These are phyloP conservation scores for Verticillium isaacii DNA, from an alignment of 2,329 filamentous ascomycete genomes.

Conservation along the genomic window DNA sequence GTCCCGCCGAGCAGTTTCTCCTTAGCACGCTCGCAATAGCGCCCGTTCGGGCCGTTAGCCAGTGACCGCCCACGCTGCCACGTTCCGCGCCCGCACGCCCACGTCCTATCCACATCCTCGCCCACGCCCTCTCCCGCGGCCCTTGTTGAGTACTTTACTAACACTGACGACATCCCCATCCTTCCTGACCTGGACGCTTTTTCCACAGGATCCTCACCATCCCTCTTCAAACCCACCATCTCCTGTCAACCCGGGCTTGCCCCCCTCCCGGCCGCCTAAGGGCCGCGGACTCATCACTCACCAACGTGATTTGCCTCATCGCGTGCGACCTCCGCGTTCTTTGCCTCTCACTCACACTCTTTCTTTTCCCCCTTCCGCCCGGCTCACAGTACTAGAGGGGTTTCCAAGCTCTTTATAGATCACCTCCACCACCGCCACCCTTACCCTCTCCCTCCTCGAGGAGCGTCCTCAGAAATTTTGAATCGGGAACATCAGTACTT, in stretches of 20 bases:
- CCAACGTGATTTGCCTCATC: not conserved
- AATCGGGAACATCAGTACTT: too few relatives aligned
- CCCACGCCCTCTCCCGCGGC: not conserved
- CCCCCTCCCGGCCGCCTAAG: not conserved
- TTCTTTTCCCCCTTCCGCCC: not conserved
- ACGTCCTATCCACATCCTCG: not conserved
- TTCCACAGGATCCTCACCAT: not conserved
- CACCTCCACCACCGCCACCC: too few relatives aligned
- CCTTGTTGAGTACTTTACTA: not conserved
- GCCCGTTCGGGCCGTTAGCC: not conserved
- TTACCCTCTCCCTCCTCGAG: too few relatives aligned
- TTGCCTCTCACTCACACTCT: not conserved
- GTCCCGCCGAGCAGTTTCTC: not conserved
- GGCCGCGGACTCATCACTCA: not conserved
- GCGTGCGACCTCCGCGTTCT: not conserved
- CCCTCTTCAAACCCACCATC: not conserved
- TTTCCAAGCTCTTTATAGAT: too few relatives aligned
- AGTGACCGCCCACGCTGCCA: not conserved
- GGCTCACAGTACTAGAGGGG: not conserved
- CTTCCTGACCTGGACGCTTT: not conserved
- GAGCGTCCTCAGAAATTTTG: too few relatives aligned
- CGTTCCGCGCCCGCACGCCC: not conserved
- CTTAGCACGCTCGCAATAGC: not conserved
- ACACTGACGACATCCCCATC: not conserved
- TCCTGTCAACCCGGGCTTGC: not conserved